Conservation (phyloP, 2,329 filamentous ascomycete genomes). For the Chrysoporthe cubensis region DNA sequence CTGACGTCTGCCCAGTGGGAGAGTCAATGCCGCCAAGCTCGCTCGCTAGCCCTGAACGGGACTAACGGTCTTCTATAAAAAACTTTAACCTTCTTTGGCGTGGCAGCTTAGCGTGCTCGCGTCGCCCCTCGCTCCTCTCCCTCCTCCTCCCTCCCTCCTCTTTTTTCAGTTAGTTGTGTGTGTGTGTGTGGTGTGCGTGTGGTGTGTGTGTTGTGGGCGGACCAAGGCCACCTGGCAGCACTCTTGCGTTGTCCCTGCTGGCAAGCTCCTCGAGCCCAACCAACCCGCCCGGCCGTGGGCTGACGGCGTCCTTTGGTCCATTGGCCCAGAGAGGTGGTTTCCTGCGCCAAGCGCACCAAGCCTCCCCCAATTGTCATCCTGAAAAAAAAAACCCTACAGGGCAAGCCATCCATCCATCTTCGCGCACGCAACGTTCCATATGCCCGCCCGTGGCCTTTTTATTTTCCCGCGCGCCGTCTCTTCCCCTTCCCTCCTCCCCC, state of each 20-base stretch:
- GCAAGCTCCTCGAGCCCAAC: neutral
- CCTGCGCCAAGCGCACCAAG: neutral
- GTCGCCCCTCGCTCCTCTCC: no score
- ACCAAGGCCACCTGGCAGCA: slow-evolving; percentile 1
- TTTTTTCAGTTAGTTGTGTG: no score
- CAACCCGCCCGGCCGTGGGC: slow-evolving; percentile 15
- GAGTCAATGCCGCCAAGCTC: slow-evolving; percentile 21
- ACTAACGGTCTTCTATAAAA: slow-evolving; percentile 25
- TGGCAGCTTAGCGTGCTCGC: slow-evolving; percentile 21
- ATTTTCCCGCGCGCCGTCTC: neutral
- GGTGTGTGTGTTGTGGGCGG: neutral
- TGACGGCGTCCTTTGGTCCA: slow-evolving; percentile 6
- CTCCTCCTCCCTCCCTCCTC: slow-evolving; percentile 4
- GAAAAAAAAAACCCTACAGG: neutral
- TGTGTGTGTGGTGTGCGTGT: no score
- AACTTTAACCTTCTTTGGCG: slow-evolving; percentile 30
- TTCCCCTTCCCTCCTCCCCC: neutral
- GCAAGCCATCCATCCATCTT: slow-evolving; percentile 1
- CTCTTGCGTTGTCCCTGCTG: neutral
- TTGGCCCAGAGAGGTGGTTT: slow-evolving; percentile 1
- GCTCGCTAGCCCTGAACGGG: slow-evolving; percentile 10
- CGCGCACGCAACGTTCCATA: slow-evolving; percentile 10
- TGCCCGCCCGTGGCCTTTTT: neutral
- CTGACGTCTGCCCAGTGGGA: slow-evolving; percentile 10
- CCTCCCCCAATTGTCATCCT: neutral